Evolutionary conservation across 352 stramenopile genomes (phyloP).

Genomic region (Globisporangium middletonii): DNA sequence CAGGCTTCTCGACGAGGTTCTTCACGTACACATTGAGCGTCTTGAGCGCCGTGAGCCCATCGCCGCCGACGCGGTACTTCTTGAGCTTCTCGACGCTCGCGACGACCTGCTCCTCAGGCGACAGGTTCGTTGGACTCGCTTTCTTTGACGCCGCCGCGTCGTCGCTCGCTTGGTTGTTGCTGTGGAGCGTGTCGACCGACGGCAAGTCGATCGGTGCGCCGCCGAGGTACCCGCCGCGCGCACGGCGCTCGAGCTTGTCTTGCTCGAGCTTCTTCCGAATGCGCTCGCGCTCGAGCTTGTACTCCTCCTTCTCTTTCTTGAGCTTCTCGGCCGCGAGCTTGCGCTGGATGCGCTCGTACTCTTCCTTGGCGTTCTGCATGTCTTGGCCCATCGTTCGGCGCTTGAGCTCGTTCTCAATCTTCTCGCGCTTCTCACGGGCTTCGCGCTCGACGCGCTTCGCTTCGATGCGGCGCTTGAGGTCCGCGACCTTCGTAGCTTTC

Average conservation of each 20-base stretch:
- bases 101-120: slow-evolving; percentile 63
- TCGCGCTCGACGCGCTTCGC: slow-evolving; percentile 72
- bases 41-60: slow-evolving; percentile 76
- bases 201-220: slow-evolving; percentile 56
- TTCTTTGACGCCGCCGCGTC: slow-evolving; percentile 28
- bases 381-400: slow-evolving; percentile 71
- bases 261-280: slow-evolving; percentile 86
- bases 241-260: slow-evolving; percentile 88
- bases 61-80: slow-evolving; percentile 79
- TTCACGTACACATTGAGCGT: slow-evolving; percentile 85
- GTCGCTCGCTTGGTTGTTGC: slow-evolving; percentile 6
- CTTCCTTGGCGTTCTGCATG: slow-evolving; percentile 66
- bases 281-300: slow-evolving; percentile 85
- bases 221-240: slow-evolving; percentile 75
- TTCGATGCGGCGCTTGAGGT: slow-evolving; percentile 77
- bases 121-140: slow-evolving; percentile 28
- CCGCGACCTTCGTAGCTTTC: slow-evolving; percentile 82
- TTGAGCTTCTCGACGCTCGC: slow-evolving; percentile 77
- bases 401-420: slow-evolving; percentile 67
- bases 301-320: slow-evolving; percentile 88
- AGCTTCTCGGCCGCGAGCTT: slow-evolving; percentile 74
- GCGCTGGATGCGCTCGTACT: slow-evolving; percentile 78
- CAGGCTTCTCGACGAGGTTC: slow-evolving; percentile 83
- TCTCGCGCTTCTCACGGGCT: slow-evolving; percentile 69
- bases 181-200: slow-evolving; percentile 19